Conservation (phyloP, 495 filamentous ascomycete genomes). For the Xylaria acuta region DNA sequence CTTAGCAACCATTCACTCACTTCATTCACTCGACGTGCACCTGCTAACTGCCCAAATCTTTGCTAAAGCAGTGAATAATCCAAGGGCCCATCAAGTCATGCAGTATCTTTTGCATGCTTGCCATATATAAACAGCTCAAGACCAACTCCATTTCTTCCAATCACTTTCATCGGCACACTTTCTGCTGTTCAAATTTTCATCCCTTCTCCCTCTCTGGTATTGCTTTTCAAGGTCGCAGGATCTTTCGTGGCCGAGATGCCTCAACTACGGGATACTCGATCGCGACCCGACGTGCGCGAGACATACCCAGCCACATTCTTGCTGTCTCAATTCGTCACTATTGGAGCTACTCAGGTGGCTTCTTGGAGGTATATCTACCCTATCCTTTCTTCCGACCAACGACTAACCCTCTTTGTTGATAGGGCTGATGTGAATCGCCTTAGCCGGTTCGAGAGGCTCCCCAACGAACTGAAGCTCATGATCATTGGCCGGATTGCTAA, state of each 20-base stretch:
- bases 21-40: neutral
- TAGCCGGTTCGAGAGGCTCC: neutral
- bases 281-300: neutral
- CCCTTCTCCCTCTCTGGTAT: neutral
- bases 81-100: neutral
- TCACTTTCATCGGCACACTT: neutral
- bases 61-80: neutral
- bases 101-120: neutral
- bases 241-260: neutral
- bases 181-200: neutral
- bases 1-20: neutral
- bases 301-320: neutral
- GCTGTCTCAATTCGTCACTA: accelerated
- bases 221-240: neutral
- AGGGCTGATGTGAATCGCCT: neutral
- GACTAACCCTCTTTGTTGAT: neutral
- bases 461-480: neutral
- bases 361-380: neutral
- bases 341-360: neutral
- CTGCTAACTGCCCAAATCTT: neutral
- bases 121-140: neutral
- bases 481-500: neutral
- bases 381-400: neutral
- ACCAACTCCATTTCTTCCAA: neutral
- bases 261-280: neutral